Percentiles rank a stretch among this genome's conserved stretches.
These are phyloP conservation scores for Pythium brassicae DNA, from an alignment of 352 stramenopile genomes.

Conservation along the genomic window DNA sequence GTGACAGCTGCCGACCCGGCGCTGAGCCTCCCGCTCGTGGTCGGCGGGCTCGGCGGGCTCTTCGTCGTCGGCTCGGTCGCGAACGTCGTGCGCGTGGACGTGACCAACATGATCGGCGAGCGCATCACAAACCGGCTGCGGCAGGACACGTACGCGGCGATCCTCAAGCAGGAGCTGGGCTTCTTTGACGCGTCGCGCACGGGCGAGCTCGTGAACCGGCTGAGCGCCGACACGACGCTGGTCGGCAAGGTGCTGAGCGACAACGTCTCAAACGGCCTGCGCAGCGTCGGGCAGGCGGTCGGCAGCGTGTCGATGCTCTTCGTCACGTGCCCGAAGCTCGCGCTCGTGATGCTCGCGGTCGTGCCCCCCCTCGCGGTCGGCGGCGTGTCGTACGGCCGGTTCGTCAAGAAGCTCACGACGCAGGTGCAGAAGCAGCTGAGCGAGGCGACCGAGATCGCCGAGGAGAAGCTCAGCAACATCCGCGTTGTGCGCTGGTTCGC, in stretches of 20 bases:
- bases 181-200: constrained; percentile 91
- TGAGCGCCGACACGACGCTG: constrained; percentile 89
- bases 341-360: constrained; percentile 86
- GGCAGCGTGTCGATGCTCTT: constrained; percentile 90
- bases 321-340: constrained; percentile 87
- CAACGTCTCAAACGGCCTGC: constrained; percentile 74
- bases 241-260: constrained; percentile 93
- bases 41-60: constrained; percentile 55
- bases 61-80: constrained; percentile 59
- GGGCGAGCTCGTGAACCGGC: constrained; percentile 89
- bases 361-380: constrained; percentile 90
- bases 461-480: constrained; percentile 91
- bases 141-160: constrained; percentile 75
- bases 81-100: constrained; percentile 70
- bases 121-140: constrained; percentile 76
- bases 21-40: constrained; percentile 39
- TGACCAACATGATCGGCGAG: constrained; percentile 85
- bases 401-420: constrained; percentile 83
- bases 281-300: constrained; percentile 74
- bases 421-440: constrained; percentile 90
- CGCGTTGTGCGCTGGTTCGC: constrained; percentile 91
- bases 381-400: constrained; percentile 82
- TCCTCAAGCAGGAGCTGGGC: constrained; percentile 81
- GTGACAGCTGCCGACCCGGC: constrained; percentile 41
- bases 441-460: constrained; percentile 87